Conservation (phyloP, 352 stramenopile genomes). For the Globisporangium viniferum region DNA sequence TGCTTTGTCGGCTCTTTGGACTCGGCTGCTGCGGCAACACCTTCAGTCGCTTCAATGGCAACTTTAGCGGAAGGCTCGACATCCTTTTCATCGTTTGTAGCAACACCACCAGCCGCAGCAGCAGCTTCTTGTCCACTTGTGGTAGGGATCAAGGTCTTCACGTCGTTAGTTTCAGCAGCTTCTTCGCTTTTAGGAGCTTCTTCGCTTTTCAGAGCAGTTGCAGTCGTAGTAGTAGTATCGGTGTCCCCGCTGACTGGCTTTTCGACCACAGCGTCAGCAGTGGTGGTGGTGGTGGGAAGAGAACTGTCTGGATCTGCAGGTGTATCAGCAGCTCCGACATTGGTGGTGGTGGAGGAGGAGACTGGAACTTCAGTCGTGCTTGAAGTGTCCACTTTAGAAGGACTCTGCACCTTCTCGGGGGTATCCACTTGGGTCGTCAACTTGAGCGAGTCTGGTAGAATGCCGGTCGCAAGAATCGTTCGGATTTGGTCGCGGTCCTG, state of each 20-base stretch:
- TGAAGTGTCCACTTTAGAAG: background rate
- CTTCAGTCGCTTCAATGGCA: background rate
- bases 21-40: background rate
- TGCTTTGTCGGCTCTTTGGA: background rate
- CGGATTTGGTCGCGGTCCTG: slow-evolving; percentile 26
- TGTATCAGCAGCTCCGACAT: background rate
- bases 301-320: background rate
- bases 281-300: background rate
- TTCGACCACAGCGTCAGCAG: background rate
- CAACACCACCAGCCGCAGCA: background rate
- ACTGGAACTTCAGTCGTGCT: background rate
- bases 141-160: background rate
- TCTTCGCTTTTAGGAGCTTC: background rate
- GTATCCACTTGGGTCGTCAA: background rate
- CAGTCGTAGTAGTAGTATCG: background rate
- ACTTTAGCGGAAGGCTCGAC: background rate
- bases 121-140: background rate
- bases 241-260: background rate
- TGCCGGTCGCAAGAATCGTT: slow-evolving; percentile 33
- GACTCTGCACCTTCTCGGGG: background rate
- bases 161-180: background rate
- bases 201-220: background rate
- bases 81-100: background rate
- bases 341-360: background rate
- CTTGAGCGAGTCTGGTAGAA: slow-evolving; percentile 20